Conservation (phyloP, 352 stramenopile genomes). For the Phytopythium chamaehyphon region DNA sequence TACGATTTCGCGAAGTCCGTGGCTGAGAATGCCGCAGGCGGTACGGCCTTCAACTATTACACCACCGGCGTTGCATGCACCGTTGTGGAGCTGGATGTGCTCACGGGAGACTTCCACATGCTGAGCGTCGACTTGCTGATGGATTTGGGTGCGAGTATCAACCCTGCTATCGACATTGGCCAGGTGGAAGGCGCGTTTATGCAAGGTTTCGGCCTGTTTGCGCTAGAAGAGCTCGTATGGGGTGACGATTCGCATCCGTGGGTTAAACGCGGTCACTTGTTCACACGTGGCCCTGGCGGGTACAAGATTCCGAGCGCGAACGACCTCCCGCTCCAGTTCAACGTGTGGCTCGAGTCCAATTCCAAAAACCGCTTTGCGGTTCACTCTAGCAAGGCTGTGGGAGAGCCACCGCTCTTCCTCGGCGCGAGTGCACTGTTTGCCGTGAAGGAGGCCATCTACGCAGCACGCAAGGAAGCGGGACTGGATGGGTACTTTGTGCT, state of each 20-base stretch:
- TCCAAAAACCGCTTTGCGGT: slow-evolving; percentile 94
- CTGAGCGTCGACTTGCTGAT: slow-evolving; percentile 82
- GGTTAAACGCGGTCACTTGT: slow-evolving; percentile 90
- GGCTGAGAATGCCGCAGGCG: slow-evolving; percentile 84
- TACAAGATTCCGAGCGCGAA: slow-evolving; percentile 98
- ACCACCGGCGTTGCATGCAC: slow-evolving; percentile 92
- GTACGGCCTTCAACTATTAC: slow-evolving; percentile 95
- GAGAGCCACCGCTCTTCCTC: slow-evolving; percentile 95
- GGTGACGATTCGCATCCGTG: slow-evolving; percentile 93
- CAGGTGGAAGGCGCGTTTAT: slow-evolving; percentile 98
- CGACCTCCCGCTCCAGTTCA: slow-evolving; percentile 93
- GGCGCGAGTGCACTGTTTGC: slow-evolving; percentile 94
- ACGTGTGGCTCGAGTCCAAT: slow-evolving; percentile 92
- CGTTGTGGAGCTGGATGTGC: slow-evolving; percentile 94
- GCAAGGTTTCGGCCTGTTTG: slow-evolving; percentile 94
- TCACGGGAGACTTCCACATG: slow-evolving; percentile 93
- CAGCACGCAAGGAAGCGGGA: slow-evolving; percentile 67
- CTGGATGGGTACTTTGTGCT: slow-evolving; percentile 67
- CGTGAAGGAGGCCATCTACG: slow-evolving; percentile 93
- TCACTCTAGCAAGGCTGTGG: slow-evolving; percentile 95
- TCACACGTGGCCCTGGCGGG: slow-evolving; percentile 92
- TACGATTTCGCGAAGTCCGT: slow-evolving; percentile 91
- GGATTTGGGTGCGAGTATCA: slow-evolving; percentile 94
- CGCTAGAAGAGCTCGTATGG: slow-evolving; percentile 94
- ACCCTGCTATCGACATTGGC: slow-evolving; percentile 96